These are phyloP conservation scores for Clitopilus hobsonii DNA, from an alignment of 768 basidiomycete species.

Conservation along the genomic window DNA sequence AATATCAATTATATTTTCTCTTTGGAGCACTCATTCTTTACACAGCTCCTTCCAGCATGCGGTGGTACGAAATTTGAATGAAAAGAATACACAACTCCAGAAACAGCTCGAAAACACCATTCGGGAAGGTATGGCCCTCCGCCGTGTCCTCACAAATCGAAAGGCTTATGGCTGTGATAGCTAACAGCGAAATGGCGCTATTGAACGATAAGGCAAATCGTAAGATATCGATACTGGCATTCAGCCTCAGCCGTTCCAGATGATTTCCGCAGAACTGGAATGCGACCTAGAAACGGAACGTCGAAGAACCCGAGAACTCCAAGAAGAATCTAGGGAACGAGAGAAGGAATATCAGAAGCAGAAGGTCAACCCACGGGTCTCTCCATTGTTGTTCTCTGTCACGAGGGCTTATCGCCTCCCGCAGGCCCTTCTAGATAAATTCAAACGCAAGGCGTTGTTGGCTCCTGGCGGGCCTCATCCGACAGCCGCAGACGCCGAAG, in stretches of 20 bases:
- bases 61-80: conserved; percentile 73
- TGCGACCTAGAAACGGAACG: conserved; percentile 79
- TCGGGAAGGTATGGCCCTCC: conserved; percentile 61
- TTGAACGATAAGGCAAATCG: conserved; percentile 66
- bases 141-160: not conserved
- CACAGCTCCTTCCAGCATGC: conserved; percentile 79
- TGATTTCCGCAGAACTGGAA: conserved; percentile 52
- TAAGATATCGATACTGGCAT: conserved; percentile 19
- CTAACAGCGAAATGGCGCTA: conserved; percentile 72
- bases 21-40: not conserved
- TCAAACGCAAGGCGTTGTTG: conserved; percentile 77
- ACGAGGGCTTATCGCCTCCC: not conserved
- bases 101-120: conserved; percentile 85
- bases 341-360: conserved; percentile 88
- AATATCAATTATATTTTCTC: not conserved
- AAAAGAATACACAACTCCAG: conserved; percentile 77
- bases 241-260: not conserved
- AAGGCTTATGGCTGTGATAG: conserved; percentile 31
- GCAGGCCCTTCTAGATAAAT: conserved; percentile 74
- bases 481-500: conserved; percentile 11
- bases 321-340: conserved; percentile 68
- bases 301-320: conserved; percentile 66
- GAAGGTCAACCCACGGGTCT: conserved; percentile 52
- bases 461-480: conserved; percentile 24
- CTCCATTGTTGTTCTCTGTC: too few relatives aligned